Conservation (phyloP, 805 yeast species). For the Saccharomycopsis babjevae region DNA sequence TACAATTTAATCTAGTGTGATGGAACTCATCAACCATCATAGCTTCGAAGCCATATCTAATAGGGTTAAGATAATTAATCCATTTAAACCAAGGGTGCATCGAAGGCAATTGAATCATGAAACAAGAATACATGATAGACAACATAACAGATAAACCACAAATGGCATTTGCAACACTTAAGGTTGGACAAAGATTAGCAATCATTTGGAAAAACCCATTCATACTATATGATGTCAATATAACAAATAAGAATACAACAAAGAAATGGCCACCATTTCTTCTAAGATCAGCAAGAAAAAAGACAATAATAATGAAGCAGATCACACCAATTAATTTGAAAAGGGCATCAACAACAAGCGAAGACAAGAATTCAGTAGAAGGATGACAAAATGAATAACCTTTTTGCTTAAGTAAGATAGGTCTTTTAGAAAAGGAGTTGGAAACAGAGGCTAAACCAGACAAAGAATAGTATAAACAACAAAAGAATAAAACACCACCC, state of each 20-base stretch:
- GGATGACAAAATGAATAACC: constrained; percentile 65
- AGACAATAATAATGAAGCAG: constrained; percentile 38
- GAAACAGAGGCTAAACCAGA: constrained; percentile 36
- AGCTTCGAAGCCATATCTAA: constrained; percentile 50
- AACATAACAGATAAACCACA: constrained; percentile 46
- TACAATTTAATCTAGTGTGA: constrained; percentile 44
- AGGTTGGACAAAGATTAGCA: constrained; percentile 39
- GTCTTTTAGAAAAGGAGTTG: constrained; percentile 39
- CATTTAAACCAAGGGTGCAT: constrained; percentile 70
- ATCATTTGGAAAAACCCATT: constrained; percentile 43
- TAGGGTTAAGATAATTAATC: constrained; percentile 50
- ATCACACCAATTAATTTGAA: constrained; percentile 39
- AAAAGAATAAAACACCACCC: constrained; percentile 54
- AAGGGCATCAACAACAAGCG: constrained; percentile 53
- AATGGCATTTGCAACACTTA: constrained; percentile 50
- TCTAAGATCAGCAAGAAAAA: constrained; percentile 47
- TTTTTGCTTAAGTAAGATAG: constrained; percentile 61
- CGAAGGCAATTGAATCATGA: constrained; percentile 45
- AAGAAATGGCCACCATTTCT: constrained; percentile 45
- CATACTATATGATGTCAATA: constrained; percentile 36
- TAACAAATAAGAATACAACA: constrained; percentile 36
- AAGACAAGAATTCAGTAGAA: constrained; percentile 60
- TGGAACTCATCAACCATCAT: constrained; percentile 59
- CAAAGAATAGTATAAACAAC: constrained; percentile 42
- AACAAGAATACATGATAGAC: constrained; percentile 53